These are phyloP conservation scores for Rhizoclosmatium sp. DNA, from an alignment of 192 early-diverging fungal species.

Conservation along the genomic window DNA sequence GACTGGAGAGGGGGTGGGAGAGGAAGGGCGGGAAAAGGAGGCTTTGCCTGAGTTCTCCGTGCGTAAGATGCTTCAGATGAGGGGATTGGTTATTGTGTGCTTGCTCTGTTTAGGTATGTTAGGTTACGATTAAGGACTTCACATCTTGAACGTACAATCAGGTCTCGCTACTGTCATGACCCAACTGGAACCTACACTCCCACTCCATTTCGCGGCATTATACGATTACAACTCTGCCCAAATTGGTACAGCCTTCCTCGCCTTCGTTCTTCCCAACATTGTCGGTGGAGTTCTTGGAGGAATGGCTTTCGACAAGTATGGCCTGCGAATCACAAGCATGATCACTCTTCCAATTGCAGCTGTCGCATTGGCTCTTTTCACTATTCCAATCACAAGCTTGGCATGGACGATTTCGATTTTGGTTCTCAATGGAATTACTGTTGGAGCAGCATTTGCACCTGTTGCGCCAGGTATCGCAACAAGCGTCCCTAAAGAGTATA, in stretches of 20 bases:
- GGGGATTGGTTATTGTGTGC: neutral
- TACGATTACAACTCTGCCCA: conserved; percentile 31
- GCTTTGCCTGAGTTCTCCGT: too few relatives aligned
- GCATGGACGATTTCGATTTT: neutral
- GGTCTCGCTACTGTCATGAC: conserved; percentile 9
- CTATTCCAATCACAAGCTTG: neutral
- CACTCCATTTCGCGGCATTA: conserved; percentile 18
- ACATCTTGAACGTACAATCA: neutral
- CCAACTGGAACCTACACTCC: conserved; percentile 38
- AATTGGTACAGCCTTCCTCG: conserved; percentile 29
- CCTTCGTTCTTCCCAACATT: conserved; percentile 33
- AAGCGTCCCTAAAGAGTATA: conserved; percentile 33
- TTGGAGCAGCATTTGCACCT: conserved; percentile 24
- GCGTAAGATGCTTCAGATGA: too few relatives aligned
- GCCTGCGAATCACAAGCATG: neutral
- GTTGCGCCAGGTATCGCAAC: conserved; percentile 32
- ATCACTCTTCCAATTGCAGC: neutral
- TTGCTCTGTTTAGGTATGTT: neutral
- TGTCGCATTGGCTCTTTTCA: neutral
- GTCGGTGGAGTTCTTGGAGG: conserved; percentile 27
- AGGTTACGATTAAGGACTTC: neutral
- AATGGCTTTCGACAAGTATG: conserved; percentile 23
- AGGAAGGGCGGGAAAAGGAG: neutral
- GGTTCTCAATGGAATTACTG: conserved; percentile 9
- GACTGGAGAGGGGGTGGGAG: neutral